Evolutionary conservation across 495 filamentous ascomycete genomes (phyloP).

Genomic region (Cairneyella variabilis): DNA sequence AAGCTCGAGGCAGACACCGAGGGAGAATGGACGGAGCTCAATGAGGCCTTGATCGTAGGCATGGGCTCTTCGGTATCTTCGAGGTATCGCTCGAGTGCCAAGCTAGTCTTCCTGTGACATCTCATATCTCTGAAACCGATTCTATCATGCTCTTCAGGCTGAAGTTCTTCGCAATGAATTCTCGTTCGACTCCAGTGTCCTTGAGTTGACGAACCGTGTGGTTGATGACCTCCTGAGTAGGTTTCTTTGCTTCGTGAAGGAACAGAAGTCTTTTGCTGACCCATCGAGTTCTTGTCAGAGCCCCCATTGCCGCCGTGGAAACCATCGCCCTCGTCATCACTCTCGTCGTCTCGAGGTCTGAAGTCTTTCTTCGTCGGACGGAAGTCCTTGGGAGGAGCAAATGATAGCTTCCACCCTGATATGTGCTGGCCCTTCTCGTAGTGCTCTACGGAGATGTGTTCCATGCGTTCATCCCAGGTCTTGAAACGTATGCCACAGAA

Average conservation of each 20-base stretch:
- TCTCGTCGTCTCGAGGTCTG: neutral
- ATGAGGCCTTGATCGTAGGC: no score
- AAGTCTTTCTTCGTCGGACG: neutral
- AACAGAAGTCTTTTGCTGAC: neutral
- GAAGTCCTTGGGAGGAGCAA: neutral
- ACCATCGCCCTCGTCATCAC: neutral
- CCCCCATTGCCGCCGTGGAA: neutral
- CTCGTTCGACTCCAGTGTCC: no score
- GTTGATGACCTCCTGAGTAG: no score
- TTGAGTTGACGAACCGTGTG: no score
- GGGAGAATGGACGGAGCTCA: no score
- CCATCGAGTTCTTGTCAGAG: neutral
- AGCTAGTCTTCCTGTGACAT: neutral
- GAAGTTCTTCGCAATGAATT: neutral
- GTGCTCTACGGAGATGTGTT: slow-evolving; percentile 6
- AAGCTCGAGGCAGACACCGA: no score
- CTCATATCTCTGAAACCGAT: neutral
- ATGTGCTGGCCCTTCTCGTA: neutral
- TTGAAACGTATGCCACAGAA: slow-evolving; percentile 3
- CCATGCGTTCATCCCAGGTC: slow-evolving; percentile 14
- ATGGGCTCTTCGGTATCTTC: neutral
- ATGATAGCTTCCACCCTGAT: slow-evolving; percentile 1
- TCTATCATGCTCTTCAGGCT: neutral
- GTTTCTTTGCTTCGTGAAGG: neutral
- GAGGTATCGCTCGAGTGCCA: neutral